Base-by-base conservation (phyloP, 1,139 yeast genomes). In the Yamadazyma jaroonii region DNA sequence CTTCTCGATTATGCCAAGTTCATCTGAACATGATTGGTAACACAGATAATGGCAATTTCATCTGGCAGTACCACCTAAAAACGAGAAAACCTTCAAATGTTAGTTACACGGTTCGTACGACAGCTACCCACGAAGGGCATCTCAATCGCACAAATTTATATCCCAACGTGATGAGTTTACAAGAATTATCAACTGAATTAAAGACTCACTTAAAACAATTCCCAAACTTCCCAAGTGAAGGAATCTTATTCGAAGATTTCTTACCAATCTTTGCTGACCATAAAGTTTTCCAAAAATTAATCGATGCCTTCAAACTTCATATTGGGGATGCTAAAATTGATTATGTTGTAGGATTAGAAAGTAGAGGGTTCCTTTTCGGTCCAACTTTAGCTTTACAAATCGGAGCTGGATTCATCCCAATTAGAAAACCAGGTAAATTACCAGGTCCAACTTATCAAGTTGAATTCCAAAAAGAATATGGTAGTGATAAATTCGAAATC, bases 331-430 rank as follows among this genome's bases (percentile, higher is more conserved):
- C 67, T 41, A 81, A 86, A 53, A 78, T 90, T 43, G 97, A 92
- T 57, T 92, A 84, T 57, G 76, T 92, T 47, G 89, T 92, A 38
- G 99, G 97, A 30, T 76, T 94, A 49, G 99, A 92, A 64, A 87
- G 97, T 39, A 84, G 99, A 63, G 99, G 99, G 1, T 92, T 92
- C 61, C 72, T 92, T 44, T 92, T 92, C 53, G 99, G 97, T 9
- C 98, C 99, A 35, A 72, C 97, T 28, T 73, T 92, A 50, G 98
- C 98, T 7, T 75, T 92, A 48, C 92, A 88, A 42, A 66, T 92
- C 43, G 82, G 84, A 45, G 92, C 94, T 32, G 94, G 97, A 3
- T 92, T 92, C 53, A 85, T 92, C 36, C 97, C 98, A 24, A 84
- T 92, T 35, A 84, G 98, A 73, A 92, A 92, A 69, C 82, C 82